These are phyloP conservation scores for Hymenoscyphus scutula DNA, from an alignment of 2,329 filamentous ascomycete genomes.

Conservation along the genomic window DNA sequence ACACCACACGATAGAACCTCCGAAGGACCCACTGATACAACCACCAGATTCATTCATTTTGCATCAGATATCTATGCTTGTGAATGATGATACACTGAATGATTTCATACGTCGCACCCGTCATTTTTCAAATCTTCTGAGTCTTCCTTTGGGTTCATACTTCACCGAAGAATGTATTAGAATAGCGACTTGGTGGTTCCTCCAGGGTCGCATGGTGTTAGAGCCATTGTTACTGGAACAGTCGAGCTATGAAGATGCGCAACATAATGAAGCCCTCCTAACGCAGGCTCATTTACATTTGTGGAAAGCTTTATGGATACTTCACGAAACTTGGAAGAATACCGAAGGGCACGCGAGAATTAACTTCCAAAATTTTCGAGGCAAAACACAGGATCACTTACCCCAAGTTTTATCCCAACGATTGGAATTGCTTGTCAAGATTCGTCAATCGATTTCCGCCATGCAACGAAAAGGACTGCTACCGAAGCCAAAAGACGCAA, in stretches of 20 bases:
- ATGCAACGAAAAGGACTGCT: conserved; percentile 66
- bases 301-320: no score
- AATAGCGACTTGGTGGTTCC: no score
- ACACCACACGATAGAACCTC: neutral
- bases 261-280: no score
- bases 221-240: no score
- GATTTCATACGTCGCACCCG: neutral
- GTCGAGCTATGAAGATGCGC: no score
- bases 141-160: conserved; percentile 34
- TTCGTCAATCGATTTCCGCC: conserved; percentile 70
- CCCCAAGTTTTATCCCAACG: neutral
- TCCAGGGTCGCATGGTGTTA: no score
- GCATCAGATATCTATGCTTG: neutral
- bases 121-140: conserved; percentile 2
- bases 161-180: neutral
- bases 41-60: neutral
- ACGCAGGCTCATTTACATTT: no score
- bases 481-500: no score
- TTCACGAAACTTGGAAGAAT: no score
- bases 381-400: no score
- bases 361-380: no score
- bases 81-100: neutral
- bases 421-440: conserved; percentile 16
- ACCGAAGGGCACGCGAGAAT: no score
- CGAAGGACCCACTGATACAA: neutral